Conservation (phyloP, 345 rosid genomes). For the Brassica carinata region DNA sequence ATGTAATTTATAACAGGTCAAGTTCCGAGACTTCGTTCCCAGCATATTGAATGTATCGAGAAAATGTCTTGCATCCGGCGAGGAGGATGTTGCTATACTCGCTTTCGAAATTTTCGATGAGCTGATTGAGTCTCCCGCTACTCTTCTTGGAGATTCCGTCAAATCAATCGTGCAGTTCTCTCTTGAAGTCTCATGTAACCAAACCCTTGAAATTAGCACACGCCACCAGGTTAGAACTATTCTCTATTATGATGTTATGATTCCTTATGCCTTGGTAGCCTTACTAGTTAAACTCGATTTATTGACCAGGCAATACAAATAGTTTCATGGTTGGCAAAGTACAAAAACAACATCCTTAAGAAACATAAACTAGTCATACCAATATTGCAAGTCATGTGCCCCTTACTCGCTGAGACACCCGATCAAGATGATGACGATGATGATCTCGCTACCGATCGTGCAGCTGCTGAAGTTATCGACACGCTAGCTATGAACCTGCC, state of each 20-base stretch:
- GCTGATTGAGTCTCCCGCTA: slow-evolving; percentile 97
- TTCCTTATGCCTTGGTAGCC: slow-evolving; percentile 8
- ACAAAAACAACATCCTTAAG: slow-evolving; percentile 81
- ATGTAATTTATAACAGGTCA: slow-evolving; percentile 57
- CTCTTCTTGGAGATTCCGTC: slow-evolving; percentile 96
- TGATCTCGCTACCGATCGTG: slow-evolving; percentile 98
- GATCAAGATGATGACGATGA: slow-evolving; percentile 73
- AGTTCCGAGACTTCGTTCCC: slow-evolving; percentile 95
- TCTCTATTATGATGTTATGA: background rate
- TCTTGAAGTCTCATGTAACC: slow-evolving; percentile 94
- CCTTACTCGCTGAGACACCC: slow-evolving; percentile 87
- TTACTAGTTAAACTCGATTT: slow-evolving; percentile 19
- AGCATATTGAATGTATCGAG: slow-evolving; percentile 94
- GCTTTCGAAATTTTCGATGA: slow-evolving; percentile 99
- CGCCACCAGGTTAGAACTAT: slow-evolving; percentile 81
- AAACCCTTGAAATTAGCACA: slow-evolving; percentile 76
- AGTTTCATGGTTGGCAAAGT: slow-evolving; percentile 97
- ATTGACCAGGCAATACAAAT: slow-evolving; percentile 90
- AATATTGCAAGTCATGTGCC: slow-evolving; percentile 95
- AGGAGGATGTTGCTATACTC: slow-evolving; percentile 95
- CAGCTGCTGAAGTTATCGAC: slow-evolving; percentile 99
- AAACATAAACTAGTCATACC: slow-evolving; percentile 82
- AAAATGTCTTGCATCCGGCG: slow-evolving; percentile 88
- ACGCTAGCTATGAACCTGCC: slow-evolving; percentile 93
- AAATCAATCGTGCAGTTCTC: slow-evolving; percentile 94